These are phyloP conservation scores for Solanum neorickii DNA, from an alignment of 257 asterid species.

Conservation along the genomic window DNA sequence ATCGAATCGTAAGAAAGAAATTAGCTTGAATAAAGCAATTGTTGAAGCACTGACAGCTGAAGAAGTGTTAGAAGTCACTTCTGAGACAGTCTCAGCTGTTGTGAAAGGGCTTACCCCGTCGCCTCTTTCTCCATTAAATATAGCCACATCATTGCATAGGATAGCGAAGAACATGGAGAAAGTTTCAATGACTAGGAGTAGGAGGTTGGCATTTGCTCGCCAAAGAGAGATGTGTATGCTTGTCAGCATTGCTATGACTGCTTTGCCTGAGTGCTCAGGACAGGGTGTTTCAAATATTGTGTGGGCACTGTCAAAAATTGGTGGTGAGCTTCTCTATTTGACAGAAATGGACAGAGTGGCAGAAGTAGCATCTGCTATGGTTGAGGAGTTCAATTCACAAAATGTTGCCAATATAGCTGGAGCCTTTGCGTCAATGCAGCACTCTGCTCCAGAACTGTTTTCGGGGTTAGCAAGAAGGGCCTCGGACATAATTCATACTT, in stretches of 20 bases:
- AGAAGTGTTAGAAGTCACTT: conserved; percentile 71
- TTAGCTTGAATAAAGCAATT: conserved; percentile 62
- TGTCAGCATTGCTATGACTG: conserved; percentile 86
- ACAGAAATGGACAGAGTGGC: conserved; percentile 96
- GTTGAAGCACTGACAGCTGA: conserved; percentile 81
- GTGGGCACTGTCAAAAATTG: conserved; percentile 91
- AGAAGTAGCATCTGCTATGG: conserved; percentile 70
- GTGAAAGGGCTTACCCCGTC: conserved; percentile 91
- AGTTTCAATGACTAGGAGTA: conserved; percentile 52
- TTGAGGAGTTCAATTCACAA: conserved; percentile 70
- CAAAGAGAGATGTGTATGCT: conserved; percentile 88
- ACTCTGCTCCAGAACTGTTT: conserved; percentile 79
- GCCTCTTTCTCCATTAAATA: conserved; percentile 81
- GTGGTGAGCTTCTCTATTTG: conserved; percentile 85
- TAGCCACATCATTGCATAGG: conserved; percentile 86
- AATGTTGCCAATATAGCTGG: conserved; percentile 91
- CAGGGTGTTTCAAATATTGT: conserved; percentile 91
- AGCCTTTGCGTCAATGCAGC: conserved; percentile 94
- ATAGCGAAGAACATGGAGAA: conserved; percentile 98
- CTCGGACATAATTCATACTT: conserved; percentile 40
- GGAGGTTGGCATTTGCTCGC: conserved; percentile 71
- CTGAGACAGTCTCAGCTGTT: conserved; percentile 64
- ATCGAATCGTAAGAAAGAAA: conserved; percentile 73
- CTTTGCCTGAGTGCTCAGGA: conserved; percentile 80
- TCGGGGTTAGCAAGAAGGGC: conserved; percentile 52